Evolutionary conservation across 495 filamentous ascomycete species (phyloP), one percentile per base, ranked within the genome.

Genomic region (Annulohypoxylon moriforme): DNA sequence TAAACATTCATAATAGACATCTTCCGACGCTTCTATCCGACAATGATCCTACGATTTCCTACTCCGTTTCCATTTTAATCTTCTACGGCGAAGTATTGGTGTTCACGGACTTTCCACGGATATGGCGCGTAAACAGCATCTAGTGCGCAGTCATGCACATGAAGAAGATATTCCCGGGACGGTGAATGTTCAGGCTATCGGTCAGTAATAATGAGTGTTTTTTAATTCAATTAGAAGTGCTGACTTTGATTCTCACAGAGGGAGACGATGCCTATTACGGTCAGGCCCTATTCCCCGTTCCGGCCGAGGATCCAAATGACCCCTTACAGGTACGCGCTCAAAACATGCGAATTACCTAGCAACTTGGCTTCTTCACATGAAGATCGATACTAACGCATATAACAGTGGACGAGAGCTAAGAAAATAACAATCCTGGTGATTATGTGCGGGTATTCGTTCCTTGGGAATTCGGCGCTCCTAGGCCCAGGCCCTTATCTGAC

Each of bases 191-290:
- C 75, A 79, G 58, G 81, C 83, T 53, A 59, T 66, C 24, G 75
- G 72, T 76, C n/a, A 65, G 73, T 75, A 1, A 25, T 33, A 29
- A n/a, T n/a, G n/a, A n/a, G n/a, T n/a, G 33, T 31, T 8, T 5
- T 10, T 5, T 27, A 25, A 18, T 40, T 0, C 22, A 16, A 10
- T n/a, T 10, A 18, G 27, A 14, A 49, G 36, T 56, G 44, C 16
- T 65, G 29, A 57, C 42, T 18, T 31, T 47, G 13, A 42, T 16
- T 33, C 7, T 10, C 22, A 65, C 22, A 78, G 87, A 88, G 76
- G 87, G 87, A 50, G 87, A 89, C 53, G 86, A 88, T 64, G 84
- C 85, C 1, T 84, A 79, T n/a, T 85, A 86, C 53, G 87, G 87
- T 60, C 87, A 88, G 68, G 87, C 87, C 1, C 79, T 89, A 13